phyloP scores from a whole-genome alignment of 306 rosid genomes.

The Cotoneaster glaucophyllus region DNA sequence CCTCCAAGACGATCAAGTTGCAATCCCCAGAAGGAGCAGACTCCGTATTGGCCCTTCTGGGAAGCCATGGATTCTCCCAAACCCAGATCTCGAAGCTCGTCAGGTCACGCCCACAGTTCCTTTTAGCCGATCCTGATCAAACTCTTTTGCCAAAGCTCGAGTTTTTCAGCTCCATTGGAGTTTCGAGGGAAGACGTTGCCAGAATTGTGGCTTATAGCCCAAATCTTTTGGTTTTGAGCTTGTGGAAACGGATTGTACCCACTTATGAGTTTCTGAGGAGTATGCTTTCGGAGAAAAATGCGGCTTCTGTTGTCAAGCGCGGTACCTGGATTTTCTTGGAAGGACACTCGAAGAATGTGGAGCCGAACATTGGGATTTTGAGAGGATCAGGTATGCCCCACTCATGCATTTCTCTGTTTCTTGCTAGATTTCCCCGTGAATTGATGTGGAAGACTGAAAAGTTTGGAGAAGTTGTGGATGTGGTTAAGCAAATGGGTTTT shows the following conservation, averaged over 20 bases:
- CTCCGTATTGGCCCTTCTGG: not conserved
- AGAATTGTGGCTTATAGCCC: too few species aligned
- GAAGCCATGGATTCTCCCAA: not conserved
- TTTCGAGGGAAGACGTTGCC: not conserved
- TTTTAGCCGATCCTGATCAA: not conserved
- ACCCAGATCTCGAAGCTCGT: not conserved
- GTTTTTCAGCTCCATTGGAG: not conserved
- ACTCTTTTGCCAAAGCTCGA: not conserved
- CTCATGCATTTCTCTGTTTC: not conserved
- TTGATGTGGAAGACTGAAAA: not conserved
- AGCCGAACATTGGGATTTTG: not conserved
- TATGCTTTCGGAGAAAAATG: not conserved
- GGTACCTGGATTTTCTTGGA: not conserved
- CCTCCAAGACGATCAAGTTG: not conserved
- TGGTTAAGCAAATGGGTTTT: not conserved
- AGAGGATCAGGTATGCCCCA: not conserved
- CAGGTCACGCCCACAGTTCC: not conserved
- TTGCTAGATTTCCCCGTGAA: not conserved
- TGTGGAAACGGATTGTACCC: not conserved
- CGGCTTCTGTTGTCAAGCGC: too few species aligned
- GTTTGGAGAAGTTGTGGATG: not conserved
- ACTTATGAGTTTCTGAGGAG: not conserved
- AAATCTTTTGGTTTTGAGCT: not conserved
- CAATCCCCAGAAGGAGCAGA: not conserved
- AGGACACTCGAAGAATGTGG: not conserved